Evolutionary conservation across 2,329 filamentous ascomycete genomes (phyloP).

Genomic region (Cladosporium sp.): DNA sequence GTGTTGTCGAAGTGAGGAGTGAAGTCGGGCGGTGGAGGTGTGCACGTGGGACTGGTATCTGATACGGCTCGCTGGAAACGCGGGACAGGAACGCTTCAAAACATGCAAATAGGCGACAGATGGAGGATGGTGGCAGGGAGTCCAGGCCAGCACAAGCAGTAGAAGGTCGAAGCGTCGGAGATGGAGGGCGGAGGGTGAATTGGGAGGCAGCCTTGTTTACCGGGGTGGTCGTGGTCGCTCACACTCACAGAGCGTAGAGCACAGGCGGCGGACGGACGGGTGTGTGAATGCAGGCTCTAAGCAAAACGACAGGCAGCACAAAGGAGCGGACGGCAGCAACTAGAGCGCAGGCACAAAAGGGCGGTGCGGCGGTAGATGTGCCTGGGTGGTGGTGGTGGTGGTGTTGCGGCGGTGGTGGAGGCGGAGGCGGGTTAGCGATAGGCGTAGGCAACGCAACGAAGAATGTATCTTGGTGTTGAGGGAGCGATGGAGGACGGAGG

Average conservation of each 20-base stretch:
- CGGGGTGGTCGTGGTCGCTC: constrained; percentile 21
- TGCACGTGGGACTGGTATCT: not conserved
- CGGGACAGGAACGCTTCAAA: constrained; percentile 18
- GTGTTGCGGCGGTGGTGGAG: constrained; percentile 17
- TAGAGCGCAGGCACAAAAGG: not conserved
- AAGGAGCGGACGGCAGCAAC: constrained; percentile 28
- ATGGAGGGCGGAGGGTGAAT: not conserved
- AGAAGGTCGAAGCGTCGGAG: constrained; percentile 9
- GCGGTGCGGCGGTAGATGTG: not conserved
- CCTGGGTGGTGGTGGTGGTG: constrained; percentile 19
- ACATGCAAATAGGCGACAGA: constrained; percentile 10
- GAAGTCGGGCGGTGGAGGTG: not conserved
- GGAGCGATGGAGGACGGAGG: not conserved
- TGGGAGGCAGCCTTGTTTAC: constrained; percentile 20
- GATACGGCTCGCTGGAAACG: constrained; percentile 13
- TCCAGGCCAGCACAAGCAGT: not conserved
- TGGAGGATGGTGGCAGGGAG: constrained; percentile 3
- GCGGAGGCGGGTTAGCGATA: constrained; percentile 8
- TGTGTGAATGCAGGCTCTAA: constrained; percentile 20
- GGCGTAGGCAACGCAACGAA: constrained; percentile 7
- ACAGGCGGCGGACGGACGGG: constrained; percentile 19
- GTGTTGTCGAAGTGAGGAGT: not conserved
- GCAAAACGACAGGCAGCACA: constrained; percentile 17
- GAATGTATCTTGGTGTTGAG: not conserved
- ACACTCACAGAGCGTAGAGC: constrained; percentile 27